phyloP scores from a whole-genome alignment of 164 flowering plant species.

The Vitis cinerea region DNA sequence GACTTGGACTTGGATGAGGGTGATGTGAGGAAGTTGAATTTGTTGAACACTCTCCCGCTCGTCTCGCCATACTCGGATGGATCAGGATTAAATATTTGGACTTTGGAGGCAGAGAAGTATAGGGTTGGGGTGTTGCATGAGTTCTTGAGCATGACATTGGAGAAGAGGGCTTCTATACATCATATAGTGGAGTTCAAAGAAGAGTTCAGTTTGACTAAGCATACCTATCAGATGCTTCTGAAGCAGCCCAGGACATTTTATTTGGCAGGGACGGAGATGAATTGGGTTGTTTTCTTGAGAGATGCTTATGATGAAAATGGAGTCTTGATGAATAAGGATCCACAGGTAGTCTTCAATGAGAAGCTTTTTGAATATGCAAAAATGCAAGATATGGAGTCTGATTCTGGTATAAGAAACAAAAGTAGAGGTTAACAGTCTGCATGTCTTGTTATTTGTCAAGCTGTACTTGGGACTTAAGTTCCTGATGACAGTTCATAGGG shows the following conservation, averaged over 20 bases:
- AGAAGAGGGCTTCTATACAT: slow-evolving; percentile 87
- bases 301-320: slow-evolving; percentile 75
- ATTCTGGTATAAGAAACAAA: background rate
- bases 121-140: slow-evolving; percentile 80
- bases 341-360: slow-evolving; percentile 69
- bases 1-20: slow-evolving; percentile 68
- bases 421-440: background rate
- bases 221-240: slow-evolving; percentile 78
- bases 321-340: slow-evolving; percentile 59
- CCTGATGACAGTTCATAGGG: background rate
- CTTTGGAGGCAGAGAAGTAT: slow-evolving; percentile 82
- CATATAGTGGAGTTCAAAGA: slow-evolving; percentile 87
- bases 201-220: slow-evolving; percentile 85
- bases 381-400: slow-evolving; percentile 36
- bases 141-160: slow-evolving; percentile 89
- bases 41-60: slow-evolving; percentile 76
- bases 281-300: slow-evolving; percentile 86
- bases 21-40: slow-evolving; percentile 58
- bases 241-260: slow-evolving; percentile 76
- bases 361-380: slow-evolving; percentile 58
- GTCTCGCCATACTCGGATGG: slow-evolving; percentile 94
- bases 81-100: slow-evolving; percentile 63
- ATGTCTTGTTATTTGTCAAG: too few species aligned
- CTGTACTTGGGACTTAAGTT: background rate
- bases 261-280: slow-evolving; percentile 90